Evolutionary conservation across 75 land plant genomes (phyloP), one percentile per base, ranked within the genome.

Genomic region (Cunninghamia lanceolata): DNA sequence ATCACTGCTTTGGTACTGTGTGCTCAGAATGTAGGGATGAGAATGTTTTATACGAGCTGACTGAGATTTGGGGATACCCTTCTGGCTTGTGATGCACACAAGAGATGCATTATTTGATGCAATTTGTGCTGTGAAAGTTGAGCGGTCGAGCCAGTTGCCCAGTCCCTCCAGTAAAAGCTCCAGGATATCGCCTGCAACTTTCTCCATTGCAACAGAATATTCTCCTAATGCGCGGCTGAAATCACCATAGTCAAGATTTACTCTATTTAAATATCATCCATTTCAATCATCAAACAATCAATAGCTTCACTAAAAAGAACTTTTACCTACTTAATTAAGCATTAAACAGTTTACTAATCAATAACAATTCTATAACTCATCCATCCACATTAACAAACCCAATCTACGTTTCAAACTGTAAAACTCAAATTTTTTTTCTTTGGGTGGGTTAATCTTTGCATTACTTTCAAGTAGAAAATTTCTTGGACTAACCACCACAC

Each of bases 21-120:
- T 30, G 21, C 54, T 52, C 53, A 53, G 59, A 53, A 83, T 53
- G 47, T 13, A 83, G 1, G 63, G 84, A 52, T 53, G 47, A 3
- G 63, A 83, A 53, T 83, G 84, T 21, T 35, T 83, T 34, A 52
- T 25, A 30, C 84, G 83, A 47, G 83, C 17, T 15, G 83, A 82
- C 16, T 47, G 56, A 47, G 84, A n/a, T 53, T 52, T 83, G 30
- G 63, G 38, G 30, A n/a, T 9, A 3, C 54, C 63, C 25, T 83
- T 52, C 59, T 83, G 59, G 19, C 36, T 53, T 7, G 59, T 43
- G 52, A 83, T 47, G 53, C 84, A 83, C 0, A 83, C 3, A 4
- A 52, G 32, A 5, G 63, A 83, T 50, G 84, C 56, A 47, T 53
- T 83, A 3, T 83, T 16, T 9, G 9, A 5, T 35, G 2, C 25